Evolutionary conservation across 2,329 filamentous ascomycete species (phyloP), one percentile per base, ranked within the genome.

Genomic region (Dryadomyces quercivorus): DNA sequence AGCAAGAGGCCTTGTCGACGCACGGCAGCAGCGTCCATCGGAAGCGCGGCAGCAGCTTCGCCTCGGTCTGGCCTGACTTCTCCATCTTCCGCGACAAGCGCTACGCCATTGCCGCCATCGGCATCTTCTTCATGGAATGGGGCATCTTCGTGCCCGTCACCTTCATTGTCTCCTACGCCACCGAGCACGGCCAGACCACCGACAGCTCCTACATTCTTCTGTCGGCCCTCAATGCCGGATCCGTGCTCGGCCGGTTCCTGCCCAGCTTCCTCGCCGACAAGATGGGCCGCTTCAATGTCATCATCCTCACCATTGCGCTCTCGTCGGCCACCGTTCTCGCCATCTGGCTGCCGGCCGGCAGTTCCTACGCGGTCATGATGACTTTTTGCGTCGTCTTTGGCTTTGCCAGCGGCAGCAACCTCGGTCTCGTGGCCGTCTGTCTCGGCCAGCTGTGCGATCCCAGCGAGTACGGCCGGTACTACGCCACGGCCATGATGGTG

Each of bases 391-490:
- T 88, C 2, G 63, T 88, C 1, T 92, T 94, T 66, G 89, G 89
- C 1, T 88, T 94, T 61, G 84, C 82, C 1, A 87, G 82, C 53
- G 89, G 89, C 5, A 85, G 81, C 59, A 91, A 91, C 61, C 84
- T 95, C 57, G 83, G 81, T 0, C 66, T 95, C 26, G 85, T 86
- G 0, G 88, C 89, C 0, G 88, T 94, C 0, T 93, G 88, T 60
- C 76, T 94, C 1, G 86, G 87, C 1, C 88, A 93, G 70, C 74
- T 93, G 15, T 94, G 88, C 65, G 80, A 83, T 44, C 84, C 86
- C 2, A 76, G 85, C 55, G 75, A 89, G 52, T 94, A 63, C 31
- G 65, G 65, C 0, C 73, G 85, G 18, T 88, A 86, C 63, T 88
- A 85, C 62, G 84, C 86, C 1, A 89, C 85, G 0, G 84, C 84